Evolutionary conservation across 306 rosid species (phyloP).

Genomic region (Trichosanthes cucumerina): DNA sequence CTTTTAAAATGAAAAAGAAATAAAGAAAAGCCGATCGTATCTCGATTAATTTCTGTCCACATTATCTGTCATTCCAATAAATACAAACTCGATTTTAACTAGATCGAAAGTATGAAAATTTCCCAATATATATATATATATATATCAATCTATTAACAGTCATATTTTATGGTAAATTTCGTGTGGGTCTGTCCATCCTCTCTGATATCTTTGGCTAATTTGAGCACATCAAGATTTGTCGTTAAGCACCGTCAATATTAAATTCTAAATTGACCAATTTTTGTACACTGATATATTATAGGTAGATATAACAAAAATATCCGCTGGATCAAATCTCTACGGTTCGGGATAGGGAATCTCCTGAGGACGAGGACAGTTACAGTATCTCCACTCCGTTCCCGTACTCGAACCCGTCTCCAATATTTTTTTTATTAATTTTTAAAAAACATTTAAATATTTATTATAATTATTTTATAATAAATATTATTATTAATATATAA

Average conservation of each 20-base stretch:
- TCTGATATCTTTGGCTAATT: not conserved
- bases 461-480: too few relatives aligned
- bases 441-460: too few relatives aligned
- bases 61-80: not conserved
- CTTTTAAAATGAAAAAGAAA: not conserved
- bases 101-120: not conserved
- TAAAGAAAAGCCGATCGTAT: not conserved
- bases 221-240: not conserved
- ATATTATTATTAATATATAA: too few relatives aligned
- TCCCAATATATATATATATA: not conserved
- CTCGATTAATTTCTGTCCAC: not conserved
- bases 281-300: too few relatives aligned
- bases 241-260: not conserved
- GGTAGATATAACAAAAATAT: too few relatives aligned
- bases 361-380: too few relatives aligned
- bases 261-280: not conserved
- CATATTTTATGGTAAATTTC: not conserved
- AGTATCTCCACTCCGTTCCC: too few relatives aligned
- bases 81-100: not conserved
- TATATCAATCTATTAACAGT: too few relatives aligned
- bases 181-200: not conserved
- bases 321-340: too few relatives aligned
- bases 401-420: too few relatives aligned
- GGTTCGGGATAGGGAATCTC: too few relatives aligned
- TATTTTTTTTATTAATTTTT: too few relatives aligned